Base-by-base conservation (phyloP, 2,329 filamentous ascomycete genomes). In the Phaeoacremonium minimum region DNA sequence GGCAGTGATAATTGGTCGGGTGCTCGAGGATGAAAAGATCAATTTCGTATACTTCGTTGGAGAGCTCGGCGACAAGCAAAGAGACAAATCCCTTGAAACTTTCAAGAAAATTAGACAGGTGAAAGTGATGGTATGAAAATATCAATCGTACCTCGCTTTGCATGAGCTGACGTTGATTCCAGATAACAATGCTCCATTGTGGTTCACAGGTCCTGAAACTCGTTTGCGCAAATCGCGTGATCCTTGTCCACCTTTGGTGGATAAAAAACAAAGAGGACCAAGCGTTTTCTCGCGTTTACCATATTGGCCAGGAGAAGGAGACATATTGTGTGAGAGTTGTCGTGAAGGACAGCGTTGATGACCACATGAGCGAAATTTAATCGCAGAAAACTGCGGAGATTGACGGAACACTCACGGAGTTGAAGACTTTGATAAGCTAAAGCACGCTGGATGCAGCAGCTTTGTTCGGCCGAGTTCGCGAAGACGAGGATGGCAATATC, bases 71-170 rank as follows among this genome's bases (percentile, higher is more conserved):
- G 7, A 15, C 8, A 11, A 35, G 2, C 18, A 31, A 12, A 34
- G 33, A 5, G n/a, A 18, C 4, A 1, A 7, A 8, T 17, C 37
- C 2, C 29, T 28, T 9, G 15, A 28, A 6, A 30, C 11, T 4
- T 37, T 37, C 35, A 32, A 32, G 18, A 12, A 19, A 7, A 6
- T 13, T 9, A 13, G 7, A n/a, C 14, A 16, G 6, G 28, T 37
- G 28, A 32, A 37, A 13, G 35, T 37, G 4, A 13, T 37, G 15
- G 35, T 37, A 28, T 26, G 35, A 26, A 9, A 2, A 29, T 15
- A 14, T 6, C 13, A 5, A 9, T 9, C 9, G 22, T 26, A 9
- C 9, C n/a, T n/a, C 22, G 22, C 22, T 26, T 26, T 26, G n/a
- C 22, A 26, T 26, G 9, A 9, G n/a, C 9, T 26, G 9, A 9